Evolutionary conservation across 1,139 yeast species (phyloP), one percentile per base, ranked within the genome.

Genomic region (Hanseniaspora sp.): DNA sequence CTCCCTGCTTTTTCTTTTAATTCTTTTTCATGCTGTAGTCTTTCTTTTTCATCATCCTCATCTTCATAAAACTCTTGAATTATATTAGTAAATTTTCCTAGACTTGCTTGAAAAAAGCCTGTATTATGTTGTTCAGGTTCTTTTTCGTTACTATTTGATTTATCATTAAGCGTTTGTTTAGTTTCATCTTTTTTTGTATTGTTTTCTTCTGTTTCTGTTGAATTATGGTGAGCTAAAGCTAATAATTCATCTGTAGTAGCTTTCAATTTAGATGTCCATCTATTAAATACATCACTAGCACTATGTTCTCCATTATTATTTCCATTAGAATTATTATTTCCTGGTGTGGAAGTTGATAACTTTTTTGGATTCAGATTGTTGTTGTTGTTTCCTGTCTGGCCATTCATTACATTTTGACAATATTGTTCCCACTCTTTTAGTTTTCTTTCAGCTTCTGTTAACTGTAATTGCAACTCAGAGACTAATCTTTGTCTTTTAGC

Each of bases 41-140:
- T 46, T 4, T 28, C 38, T 18, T 42, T 43, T 18, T 49, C 53
- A 18, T 43, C 53, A 18, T 37, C 33, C 18, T 49, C 53, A 29
- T 49, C 53, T 7, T 49, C 53, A 43, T 49, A 49, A 29, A 49
- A 49, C 34, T 49, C 53, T 11, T 49, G 53, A 5, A 49, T 43
- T 8, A 49, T 49, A 33, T 49, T 48, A 9, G 48, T 49, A 13
- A 49, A 49, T 17, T 49, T 49, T 7, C 53, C 53, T 28, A 49
- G 30, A 34, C 53, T 49, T 23, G 31, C 30, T 40, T 49, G 53
- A 15, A 49, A 49, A 31, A 49, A 49, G 11, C 41, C 38, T 7
- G 42, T n/a, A 5, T 18, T n/a, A 17, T 18, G 13, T 9, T 15
- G 29, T 17, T 8, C 11, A 17, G 42, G 29, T 12, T 41, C 9